Conservation (phyloP, 768 basidiomycete species). For the Punctularia strigosozonata region DNA sequence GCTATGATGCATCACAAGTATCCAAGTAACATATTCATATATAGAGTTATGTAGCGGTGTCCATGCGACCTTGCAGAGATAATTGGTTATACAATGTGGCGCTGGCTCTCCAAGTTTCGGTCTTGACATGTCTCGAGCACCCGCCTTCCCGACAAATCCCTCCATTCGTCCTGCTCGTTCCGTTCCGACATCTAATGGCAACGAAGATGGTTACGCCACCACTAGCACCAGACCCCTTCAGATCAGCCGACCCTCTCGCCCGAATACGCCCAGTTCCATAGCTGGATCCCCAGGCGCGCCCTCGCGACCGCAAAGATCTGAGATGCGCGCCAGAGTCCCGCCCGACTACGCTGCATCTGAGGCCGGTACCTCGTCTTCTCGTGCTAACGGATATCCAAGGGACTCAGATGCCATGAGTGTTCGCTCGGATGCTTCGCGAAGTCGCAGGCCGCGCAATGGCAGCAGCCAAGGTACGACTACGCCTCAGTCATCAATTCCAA, state of each 20-base stretch:
- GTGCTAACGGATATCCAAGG: conserved; percentile 17
- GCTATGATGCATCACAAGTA: too few species aligned
- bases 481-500: conserved; percentile 10
- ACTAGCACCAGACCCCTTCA: conserved; percentile 42
- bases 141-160: conserved; percentile 14
- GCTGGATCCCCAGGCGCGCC: conserved; percentile 36
- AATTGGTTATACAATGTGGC: too few species aligned
- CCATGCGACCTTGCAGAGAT: too few species aligned
- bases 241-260: conserved; percentile 43
- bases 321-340: conserved; percentile 38
- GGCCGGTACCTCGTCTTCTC: conserved; percentile 33
- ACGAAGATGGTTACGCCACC: conserved; percentile 24
- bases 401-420: conserved; percentile 43
- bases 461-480: too few species aligned
- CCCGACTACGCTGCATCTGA: conserved; percentile 45
- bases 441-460: conserved; percentile 20
- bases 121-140: not conserved
- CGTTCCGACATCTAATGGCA: conserved; percentile 28
- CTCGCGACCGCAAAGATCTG: conserved; percentile 56
- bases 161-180: conserved; percentile 34
- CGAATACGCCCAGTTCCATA: conserved; percentile 32
- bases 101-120: too few species aligned
- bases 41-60: too few species aligned
- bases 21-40: too few species aligned
- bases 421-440: conserved; percentile 30